phyloP scores from a whole-genome alignment of 306 rosid species.

The Dryas alaskensis region DNA sequence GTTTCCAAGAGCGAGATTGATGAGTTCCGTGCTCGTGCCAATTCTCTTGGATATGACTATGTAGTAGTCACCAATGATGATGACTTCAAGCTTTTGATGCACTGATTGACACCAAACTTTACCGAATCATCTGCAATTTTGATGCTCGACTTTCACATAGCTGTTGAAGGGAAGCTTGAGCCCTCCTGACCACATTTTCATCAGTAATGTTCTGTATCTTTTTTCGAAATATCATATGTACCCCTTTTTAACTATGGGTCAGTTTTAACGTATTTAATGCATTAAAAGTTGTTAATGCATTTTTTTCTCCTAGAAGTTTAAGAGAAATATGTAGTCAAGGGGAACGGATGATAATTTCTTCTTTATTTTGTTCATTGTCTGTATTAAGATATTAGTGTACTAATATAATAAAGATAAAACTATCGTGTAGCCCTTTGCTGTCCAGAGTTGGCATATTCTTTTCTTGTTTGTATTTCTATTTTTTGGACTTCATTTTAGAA shows the following conservation, averaged over 20 bases:
- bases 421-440: too few relatives aligned
- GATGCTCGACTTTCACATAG: neutral
- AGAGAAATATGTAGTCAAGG: neutral
- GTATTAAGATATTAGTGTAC: neutral
- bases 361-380: neutral
- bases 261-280: too few relatives aligned
- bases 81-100: conserved; percentile 72
- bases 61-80: conserved; percentile 54
- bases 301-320: neutral
- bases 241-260: too few relatives aligned
- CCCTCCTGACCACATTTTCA: neutral
- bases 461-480: too few relatives aligned
- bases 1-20: conserved; percentile 51
- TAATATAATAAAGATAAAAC: too few relatives aligned
- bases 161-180: neutral
- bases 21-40: conserved; percentile 54
- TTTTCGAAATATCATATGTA: too few relatives aligned
- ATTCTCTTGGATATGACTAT: conserved; percentile 64
- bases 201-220: neutral
- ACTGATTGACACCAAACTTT: conserved; percentile 23
- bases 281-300: neutral
- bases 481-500: too few relatives aligned
- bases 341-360: neutral
- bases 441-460: too few relatives aligned
- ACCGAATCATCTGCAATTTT: neutral